A percentile compares a stretch with the other conserved stretches of the same genome.
phyloP scores from a whole-genome alignment of 164 flowering plant species.

The Pachysandra terminalis region DNA sequence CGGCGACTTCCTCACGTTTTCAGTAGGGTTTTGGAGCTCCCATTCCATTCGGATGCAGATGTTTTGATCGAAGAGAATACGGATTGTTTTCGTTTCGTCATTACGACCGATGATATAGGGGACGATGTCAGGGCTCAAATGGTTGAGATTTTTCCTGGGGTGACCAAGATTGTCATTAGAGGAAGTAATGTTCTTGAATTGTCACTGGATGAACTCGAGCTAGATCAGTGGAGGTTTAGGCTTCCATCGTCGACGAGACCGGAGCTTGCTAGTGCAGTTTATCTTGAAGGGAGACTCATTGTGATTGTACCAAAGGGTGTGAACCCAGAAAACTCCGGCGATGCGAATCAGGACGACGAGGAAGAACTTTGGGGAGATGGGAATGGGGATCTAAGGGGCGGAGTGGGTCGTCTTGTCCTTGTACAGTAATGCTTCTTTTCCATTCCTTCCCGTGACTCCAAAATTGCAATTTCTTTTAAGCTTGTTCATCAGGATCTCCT shows the following conservation, averaged over 20 bases:
- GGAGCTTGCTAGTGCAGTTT: constrained; percentile 67
- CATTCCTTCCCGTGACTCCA: constrained; percentile 10
- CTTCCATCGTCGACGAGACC: constrained; percentile 68
- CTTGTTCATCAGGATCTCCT: constrained; percentile 8
- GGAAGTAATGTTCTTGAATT: constrained; percentile 30
- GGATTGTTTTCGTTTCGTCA: constrained; percentile 49
- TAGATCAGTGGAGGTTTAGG: constrained; percentile 80
- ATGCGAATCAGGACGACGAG: constrained; percentile 15
- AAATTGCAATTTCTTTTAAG: constrained; percentile 1
- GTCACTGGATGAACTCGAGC: constrained; percentile 50
- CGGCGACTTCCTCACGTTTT: constrained; percentile 78
- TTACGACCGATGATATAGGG: constrained; percentile 31
- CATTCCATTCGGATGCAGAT: constrained; percentile 69
- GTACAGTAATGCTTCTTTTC: constrained; percentile 39
- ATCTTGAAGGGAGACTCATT: constrained; percentile 62
- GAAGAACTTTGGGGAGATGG: constrained; percentile 26
- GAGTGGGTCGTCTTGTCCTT: constrained; percentile 51
- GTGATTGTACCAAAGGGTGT: constrained; percentile 77
- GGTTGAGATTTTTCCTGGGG: constrained; percentile 68
- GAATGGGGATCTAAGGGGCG: constrained; percentile 29
- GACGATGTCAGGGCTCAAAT: constrained; percentile 43
- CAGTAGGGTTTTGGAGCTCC: constrained; percentile 70
- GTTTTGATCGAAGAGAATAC: constrained; percentile 55
- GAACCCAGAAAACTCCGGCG: constrained; percentile 7
- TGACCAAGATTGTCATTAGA: constrained; percentile 64